Evolutionary conservation across 306 rosid species (phyloP).

Genomic region (Fragaria nilgerrensis): DNA sequence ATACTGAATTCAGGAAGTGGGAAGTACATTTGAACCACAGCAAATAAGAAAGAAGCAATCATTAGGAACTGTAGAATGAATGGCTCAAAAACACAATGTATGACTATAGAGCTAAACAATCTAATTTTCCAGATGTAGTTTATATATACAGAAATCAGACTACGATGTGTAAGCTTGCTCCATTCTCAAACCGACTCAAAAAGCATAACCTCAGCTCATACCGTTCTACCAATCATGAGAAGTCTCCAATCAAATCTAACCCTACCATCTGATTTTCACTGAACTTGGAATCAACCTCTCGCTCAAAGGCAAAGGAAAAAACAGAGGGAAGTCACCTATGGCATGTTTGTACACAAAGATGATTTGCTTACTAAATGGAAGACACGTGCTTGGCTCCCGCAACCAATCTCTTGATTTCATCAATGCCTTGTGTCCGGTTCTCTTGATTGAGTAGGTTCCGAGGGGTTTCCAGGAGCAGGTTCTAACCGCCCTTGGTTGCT

Average conservation of each 20-base stretch:
- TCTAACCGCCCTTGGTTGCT: constrained; percentile 36
- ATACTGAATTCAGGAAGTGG: background rate
- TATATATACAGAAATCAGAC: constrained; percentile 14
- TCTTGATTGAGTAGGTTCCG: constrained; percentile 31
- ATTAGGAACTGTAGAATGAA: background rate
- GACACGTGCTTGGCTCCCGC: constrained; percentile 13
- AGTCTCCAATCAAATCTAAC: constrained; percentile 11
- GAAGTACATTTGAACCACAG: background rate
- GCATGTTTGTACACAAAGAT: constrained; percentile 4
- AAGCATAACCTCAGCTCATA: constrained; percentile 3
- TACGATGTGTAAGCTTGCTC: background rate
- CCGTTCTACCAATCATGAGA: constrained; percentile 10
- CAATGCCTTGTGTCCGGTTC: constrained; percentile 43
- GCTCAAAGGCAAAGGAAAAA: background rate
- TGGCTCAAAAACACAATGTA: background rate
- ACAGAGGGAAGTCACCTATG: constrained; percentile 12
- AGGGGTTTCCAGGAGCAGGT: constrained; percentile 28
- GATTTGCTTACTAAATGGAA: constrained; percentile 26
- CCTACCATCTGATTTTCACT: constrained; percentile 22
- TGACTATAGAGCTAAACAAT: background rate
- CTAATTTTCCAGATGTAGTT: background rate
- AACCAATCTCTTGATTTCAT: constrained; percentile 24
- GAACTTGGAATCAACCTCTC: constrained; percentile 12
- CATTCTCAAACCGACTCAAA: constrained; percentile 4
- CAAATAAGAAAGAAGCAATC: background rate